phyloP scores from a whole-genome alignment of 306 rosid genomes.

The Castanea sativa region DNA sequence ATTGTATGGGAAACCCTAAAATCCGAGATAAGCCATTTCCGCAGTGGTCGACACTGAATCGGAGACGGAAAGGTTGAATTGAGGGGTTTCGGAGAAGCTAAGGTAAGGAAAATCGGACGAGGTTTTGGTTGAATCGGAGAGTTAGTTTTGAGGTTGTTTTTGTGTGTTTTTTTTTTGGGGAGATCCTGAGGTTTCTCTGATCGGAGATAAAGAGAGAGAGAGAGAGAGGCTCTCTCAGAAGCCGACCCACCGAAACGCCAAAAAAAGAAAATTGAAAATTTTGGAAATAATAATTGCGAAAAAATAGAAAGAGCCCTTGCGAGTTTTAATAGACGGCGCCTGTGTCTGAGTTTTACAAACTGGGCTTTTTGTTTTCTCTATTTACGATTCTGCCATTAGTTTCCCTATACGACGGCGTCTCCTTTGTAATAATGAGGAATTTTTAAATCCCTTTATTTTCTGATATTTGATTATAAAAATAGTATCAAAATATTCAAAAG shows the following conservation, averaged over 20 bases:
- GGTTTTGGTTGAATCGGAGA: neutral
- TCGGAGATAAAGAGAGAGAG: neutral
- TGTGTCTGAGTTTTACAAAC: neutral
- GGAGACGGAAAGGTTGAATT: slow-evolving; percentile 36
- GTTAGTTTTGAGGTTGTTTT: no score
- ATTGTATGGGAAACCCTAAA: slow-evolving; percentile 39
- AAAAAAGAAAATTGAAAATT: no score
- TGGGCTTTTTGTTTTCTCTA: neutral
- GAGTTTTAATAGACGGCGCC: neutral
- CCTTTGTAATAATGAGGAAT: no score
- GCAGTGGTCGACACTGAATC: slow-evolving; percentile 22
- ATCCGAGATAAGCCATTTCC: slow-evolving; percentile 34
- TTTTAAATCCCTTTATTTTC: no score
- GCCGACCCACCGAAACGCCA: neutral
- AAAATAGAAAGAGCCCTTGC: neutral
- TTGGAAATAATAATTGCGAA: neutral
- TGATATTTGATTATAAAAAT: no score
- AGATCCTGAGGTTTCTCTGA: neutral
- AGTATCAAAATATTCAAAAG: no score
- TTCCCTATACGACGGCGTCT: neutral
- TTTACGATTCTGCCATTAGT: slow-evolving; percentile 19
- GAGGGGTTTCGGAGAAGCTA: neutral
- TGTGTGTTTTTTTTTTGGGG: no score
- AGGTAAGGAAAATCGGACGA: slow-evolving; percentile 19
- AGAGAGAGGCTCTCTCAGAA: neutral